Conservation (phyloP, 2,329 filamentous ascomycete species). For the Botryosphaeria dothidea region DNA sequence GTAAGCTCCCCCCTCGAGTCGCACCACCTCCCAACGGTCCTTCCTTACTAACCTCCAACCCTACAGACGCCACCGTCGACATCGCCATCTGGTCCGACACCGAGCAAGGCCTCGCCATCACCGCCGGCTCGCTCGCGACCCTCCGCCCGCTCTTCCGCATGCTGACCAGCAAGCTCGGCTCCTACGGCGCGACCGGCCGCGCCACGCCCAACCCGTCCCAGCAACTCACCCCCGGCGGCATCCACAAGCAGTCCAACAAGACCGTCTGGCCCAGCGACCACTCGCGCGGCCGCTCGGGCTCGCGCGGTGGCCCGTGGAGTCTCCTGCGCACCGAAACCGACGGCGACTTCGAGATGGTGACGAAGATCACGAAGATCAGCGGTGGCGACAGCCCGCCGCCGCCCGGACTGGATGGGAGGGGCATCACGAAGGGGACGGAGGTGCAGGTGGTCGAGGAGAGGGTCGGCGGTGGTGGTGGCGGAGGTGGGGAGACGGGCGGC, state of each 20-base stretch:
- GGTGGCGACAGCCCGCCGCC: not conserved
- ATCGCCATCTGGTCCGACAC: conserved; percentile 41
- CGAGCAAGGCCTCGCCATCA: conserved; percentile 38
- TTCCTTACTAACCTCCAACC: not conserved
- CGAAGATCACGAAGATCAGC: not conserved
- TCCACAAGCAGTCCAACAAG: not conserved
- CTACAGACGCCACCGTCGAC: conserved; percentile 29
- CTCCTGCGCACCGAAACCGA: conserved; percentile 1
- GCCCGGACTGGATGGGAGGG: not conserved
- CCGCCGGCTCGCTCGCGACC: conserved; percentile 37
- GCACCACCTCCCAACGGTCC: too few relatives aligned
- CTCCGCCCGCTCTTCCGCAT: conserved; percentile 37
- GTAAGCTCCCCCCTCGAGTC: conserved; percentile 12
- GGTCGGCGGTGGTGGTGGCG: not conserved
- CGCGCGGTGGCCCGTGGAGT: not conserved
- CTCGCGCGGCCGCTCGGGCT: not conserved
- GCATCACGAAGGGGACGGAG: not conserved
- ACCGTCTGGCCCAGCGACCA: conserved; percentile 3
- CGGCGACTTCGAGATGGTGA: conserved; percentile 8
- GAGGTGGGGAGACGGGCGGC: not conserved
- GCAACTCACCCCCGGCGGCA: not conserved
- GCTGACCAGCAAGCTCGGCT: not conserved
- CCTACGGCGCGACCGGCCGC: not conserved
- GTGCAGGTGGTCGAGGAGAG: not conserved
- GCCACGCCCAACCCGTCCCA: not conserved